Conservation (phyloP, 1,284 basidiomycete species). For the Prillingera fragicola region DNA sequence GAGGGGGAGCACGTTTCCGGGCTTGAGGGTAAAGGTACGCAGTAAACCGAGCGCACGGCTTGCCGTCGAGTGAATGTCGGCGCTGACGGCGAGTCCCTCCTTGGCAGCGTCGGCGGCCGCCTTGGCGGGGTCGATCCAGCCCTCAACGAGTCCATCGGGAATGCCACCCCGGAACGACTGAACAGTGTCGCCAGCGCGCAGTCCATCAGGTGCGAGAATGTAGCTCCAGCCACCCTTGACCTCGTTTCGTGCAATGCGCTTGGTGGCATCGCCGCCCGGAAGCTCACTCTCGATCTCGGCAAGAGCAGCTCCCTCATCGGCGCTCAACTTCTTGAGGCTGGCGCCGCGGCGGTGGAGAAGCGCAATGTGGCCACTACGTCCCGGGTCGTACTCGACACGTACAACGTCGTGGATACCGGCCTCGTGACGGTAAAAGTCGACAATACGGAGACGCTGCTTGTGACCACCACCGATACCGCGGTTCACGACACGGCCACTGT, state of each 20-base stretch:
- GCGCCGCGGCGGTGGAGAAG: constrained; percentile 53
- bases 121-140: constrained; percentile 51
- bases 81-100: too few species aligned
- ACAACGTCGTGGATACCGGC: constrained; percentile 80
- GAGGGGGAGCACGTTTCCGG: constrained; percentile 89
- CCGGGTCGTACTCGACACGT: constrained; percentile 94
- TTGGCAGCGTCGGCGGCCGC: constrained; percentile 27
- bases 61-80: constrained; percentile 42
- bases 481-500: constrained; percentile 77
- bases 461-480: constrained; percentile 88
- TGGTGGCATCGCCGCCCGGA: constrained; percentile 7
- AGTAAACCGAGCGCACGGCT: constrained; percentile 70
- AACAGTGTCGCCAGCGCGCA: constrained; percentile 82
- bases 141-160: constrained; percentile 67
- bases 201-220: constrained; percentile 83
- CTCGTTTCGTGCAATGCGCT: constrained; percentile 23
- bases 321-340: constrained; percentile 30
- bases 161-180: constrained; percentile 81
- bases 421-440: constrained; percentile 78
- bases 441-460: constrained; percentile 71
- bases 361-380: constrained; percentile 88
- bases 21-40: constrained; percentile 75
- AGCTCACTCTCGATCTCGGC: constrained; percentile 23
- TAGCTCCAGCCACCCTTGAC: constrained; percentile 58
- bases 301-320: constrained; percentile 25